A percentile compares a stretch with the other conserved stretches of the same genome.
Evolutionary conservation across 129 eudicot genomes (phyloP).

Genomic region (Saposhnikovia divaricata): DNA sequence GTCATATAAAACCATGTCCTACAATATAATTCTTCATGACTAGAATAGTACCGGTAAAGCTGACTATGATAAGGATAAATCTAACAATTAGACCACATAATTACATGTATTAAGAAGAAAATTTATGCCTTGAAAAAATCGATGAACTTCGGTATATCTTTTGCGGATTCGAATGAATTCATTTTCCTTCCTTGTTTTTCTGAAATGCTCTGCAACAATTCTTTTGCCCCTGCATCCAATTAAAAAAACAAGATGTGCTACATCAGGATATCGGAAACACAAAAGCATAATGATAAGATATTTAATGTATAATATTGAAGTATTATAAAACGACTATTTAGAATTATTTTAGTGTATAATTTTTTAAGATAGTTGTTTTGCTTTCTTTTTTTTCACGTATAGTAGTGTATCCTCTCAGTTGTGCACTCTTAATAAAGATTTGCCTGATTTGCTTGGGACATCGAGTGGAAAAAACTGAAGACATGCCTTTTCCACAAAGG

Average conservation of each 20-base stretch:
- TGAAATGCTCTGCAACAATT: conserved; percentile 70
- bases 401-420: not conserved
- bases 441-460: not conserved
- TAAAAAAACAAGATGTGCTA: conserved; percentile 6
- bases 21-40: not conserved
- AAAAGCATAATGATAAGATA: not conserved
- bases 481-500: not conserved
- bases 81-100: not conserved
- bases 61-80: not conserved
- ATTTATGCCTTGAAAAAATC: conserved; percentile 59
- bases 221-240: conserved; percentile 81
- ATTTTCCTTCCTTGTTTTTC: conserved; percentile 93
- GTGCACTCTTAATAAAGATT: not conserved
- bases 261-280: conserved; percentile 7
- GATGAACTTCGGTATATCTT: conserved; percentile 68
- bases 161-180: conserved; percentile 73
- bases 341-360: not conserved
- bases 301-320: not conserved
- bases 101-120: not conserved
- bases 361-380: not conserved
- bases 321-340: not conserved
- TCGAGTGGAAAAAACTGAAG: not conserved
- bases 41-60: not conserved
- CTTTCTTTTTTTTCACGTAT: not conserved
- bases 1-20: not conserved